A percentile compares a stretch with the other conserved stretches of the same genome.
Evolutionary conservation across 2,329 filamentous ascomycete species (phyloP).

Genomic region (Fusarium scirpi): DNA sequence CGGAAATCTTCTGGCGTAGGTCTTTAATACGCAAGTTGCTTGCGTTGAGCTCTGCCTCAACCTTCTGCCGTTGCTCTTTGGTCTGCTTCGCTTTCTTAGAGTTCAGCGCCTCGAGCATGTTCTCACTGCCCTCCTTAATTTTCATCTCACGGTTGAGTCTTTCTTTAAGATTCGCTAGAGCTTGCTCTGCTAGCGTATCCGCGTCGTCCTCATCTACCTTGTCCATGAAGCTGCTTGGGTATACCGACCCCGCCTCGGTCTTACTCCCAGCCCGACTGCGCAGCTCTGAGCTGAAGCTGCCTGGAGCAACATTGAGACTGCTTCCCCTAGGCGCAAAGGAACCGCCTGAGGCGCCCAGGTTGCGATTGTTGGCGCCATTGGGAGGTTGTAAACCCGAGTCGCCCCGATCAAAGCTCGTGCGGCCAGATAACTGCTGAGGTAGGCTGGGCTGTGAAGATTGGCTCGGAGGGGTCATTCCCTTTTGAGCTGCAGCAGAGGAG

Average conservation of each 20-base stretch:
- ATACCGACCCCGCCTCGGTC: conserved; percentile 52
- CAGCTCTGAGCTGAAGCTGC: conserved; percentile 91
- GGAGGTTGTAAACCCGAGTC: conserved; percentile 62
- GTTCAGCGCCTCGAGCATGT: conserved; percentile 94
- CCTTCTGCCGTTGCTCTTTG: conserved; percentile 82
- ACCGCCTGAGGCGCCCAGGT: conserved; percentile 64
- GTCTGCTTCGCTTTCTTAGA: conserved; percentile 96
- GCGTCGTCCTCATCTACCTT: conserved; percentile 73
- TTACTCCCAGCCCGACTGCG: conserved; percentile 66
- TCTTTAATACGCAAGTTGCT: conserved; percentile 81
- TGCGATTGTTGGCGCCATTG: conserved; percentile 59
- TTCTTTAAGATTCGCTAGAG: conserved; percentile 81
- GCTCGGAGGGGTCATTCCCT: conserved; percentile 50
- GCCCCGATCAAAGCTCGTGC: conserved; percentile 65
- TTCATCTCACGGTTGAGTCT: conserved; percentile 95
- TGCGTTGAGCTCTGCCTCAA: conserved; percentile 89
- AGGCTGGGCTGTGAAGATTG: conserved; percentile 54
- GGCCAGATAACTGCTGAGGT: conserved; percentile 48
- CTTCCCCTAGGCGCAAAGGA: conserved; percentile 75
- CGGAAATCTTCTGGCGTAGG: conserved; percentile 70
- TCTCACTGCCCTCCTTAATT: conserved; percentile 97
- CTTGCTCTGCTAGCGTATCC: conserved; percentile 72
- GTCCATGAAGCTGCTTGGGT: conserved; percentile 60
- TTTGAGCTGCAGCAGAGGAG: conserved; percentile 50
- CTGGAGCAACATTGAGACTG: conserved; percentile 78